Conservation (phyloP, 2,329 filamentous ascomycete species). For the Hypoxylon sp. region DNA sequence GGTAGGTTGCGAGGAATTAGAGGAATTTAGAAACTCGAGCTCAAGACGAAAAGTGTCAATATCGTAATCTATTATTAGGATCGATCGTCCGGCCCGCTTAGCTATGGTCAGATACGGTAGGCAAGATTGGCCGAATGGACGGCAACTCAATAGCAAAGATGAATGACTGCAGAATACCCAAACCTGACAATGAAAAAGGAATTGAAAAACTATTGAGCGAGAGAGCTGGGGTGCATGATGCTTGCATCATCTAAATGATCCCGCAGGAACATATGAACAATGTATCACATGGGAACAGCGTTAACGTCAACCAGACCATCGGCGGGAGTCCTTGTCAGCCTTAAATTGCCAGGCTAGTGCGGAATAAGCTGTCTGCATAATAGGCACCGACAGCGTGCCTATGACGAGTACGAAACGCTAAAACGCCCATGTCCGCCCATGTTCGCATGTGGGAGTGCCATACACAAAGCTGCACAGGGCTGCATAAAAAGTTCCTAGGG, state of each 20-base stretch:
- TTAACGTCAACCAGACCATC: slow-evolving; percentile 3
- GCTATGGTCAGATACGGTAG: slow-evolving; percentile 12
- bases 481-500: slow-evolving; percentile 14
- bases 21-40: slow-evolving; percentile 10
- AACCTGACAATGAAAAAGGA: slow-evolving; percentile 15
- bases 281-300: slow-evolving; percentile 31
- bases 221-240: slow-evolving; percentile 19
- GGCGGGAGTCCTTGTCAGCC: slow-evolving; percentile 31
- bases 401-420: slow-evolving; percentile 28
- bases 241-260: slow-evolving; percentile 10
- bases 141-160: slow-evolving; percentile 11
- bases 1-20: slow-evolving; percentile 2
- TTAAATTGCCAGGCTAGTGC: slow-evolving; percentile 28
- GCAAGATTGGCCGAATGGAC: slow-evolving; percentile 3
- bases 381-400: slow-evolving; percentile 9
- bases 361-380: slow-evolving; percentile 4
- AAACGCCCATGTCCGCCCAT: neutral
- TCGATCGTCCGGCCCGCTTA: slow-evolving; percentile 33
- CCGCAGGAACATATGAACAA: neutral
- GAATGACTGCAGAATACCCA: slow-evolving; percentile 11
- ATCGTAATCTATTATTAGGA: slow-evolving; percentile 35
- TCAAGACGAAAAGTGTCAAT: slow-evolving; percentile 28
- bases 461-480: slow-evolving; percentile 9
- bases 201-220: slow-evolving; percentile 8
- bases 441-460: neutral